Percentiles rank a stretch among this genome's conserved stretches.
phyloP scores from a whole-genome alignment of 225 moss, liverwort and hornwort species.

The Pseudoscleropodium purum region DNA sequence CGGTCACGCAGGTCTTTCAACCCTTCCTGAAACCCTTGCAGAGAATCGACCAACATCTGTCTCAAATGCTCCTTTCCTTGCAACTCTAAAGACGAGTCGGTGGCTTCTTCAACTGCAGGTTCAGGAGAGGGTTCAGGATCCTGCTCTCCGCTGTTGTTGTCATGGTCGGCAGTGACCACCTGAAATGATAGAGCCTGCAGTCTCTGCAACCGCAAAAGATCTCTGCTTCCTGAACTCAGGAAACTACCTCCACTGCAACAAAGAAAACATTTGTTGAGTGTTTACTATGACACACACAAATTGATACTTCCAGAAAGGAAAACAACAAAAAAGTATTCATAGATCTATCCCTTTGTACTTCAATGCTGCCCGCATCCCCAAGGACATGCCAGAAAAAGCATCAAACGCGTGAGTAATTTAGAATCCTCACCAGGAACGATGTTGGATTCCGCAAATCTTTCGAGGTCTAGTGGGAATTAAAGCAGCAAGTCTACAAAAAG shows the following conservation, averaged over 20 bases:
- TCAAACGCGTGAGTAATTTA: not conserved
- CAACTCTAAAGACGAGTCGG: constrained; percentile 41
- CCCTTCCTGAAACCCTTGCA: constrained; percentile 62
- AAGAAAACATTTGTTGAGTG: not conserved
- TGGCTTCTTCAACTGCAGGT: constrained; percentile 44
- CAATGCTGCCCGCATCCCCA: not conserved
- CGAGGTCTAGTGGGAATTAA: constrained; percentile 16
- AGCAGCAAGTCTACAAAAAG: constrained; percentile 17
- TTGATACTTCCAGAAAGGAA: not conserved
- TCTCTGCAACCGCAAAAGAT: constrained; percentile 34
- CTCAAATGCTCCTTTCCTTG: constrained; percentile 52
- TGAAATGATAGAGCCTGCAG: constrained; percentile 63
- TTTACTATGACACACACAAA: not conserved
- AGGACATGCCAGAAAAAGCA: not conserved
- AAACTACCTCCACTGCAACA: constrained; percentile 29
- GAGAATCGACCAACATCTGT: constrained; percentile 48
- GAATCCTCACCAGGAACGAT: constrained; percentile 30
- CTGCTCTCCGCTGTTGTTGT: constrained; percentile 62
- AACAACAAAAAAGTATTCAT: not conserved
- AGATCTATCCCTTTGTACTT: not conserved
- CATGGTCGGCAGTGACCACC: constrained; percentile 61
- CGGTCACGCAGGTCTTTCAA: constrained; percentile 62
- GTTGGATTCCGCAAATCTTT: constrained; percentile 27
- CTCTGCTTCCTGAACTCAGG: constrained; percentile 26
- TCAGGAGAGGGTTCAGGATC: constrained; percentile 37